Base-by-base conservation (phyloP, 345 rosid species). In the Eucalyptus marginata region DNA sequence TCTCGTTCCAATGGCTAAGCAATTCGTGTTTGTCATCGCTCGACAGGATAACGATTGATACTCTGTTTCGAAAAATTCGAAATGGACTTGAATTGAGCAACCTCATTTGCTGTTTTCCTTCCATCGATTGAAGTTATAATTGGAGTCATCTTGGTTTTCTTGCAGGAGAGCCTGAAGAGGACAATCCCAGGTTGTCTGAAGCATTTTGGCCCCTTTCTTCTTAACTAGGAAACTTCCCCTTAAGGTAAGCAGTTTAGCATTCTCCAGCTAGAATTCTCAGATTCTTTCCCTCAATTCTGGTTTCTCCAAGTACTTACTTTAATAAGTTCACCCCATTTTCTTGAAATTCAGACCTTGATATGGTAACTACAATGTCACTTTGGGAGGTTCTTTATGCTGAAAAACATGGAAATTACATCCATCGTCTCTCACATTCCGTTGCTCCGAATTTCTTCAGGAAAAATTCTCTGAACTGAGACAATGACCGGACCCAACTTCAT, bases 401-500 rank as follows among this genome's bases (percentile, higher is more conserved):
- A 33, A 33, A 5, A 20, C 13, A 33, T 17, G 81, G 27, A 20
- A 85, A 31, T 49, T 8, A 1, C 25, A 4, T 24, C 27, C 44
- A 43, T 86, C 8, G 80, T 31, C 62, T 56, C 87, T n/a, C 56
- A 50, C 86, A 10, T 50, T 36, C 18, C 47, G 3, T 27, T 31
- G 68, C n/a, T 2, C 49, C 50, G 1, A 59, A 25, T 86, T 89
- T 90, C 89, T 86, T 15, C 93, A 90, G 94, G 89, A 51, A 93
- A 56, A 56, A 86, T 16, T 31, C 88, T 8, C 66, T 6, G 36
- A n/a, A 15, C 25, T 51, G n/a, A 22, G 62, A 56, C 71, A 31
- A 25, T 96, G 93, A 91, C 94, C 94, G 87, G 93, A 93, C 92
- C 93, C 94, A 76, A 40, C 47, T 40, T 40, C 94, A 90, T 92